Conservation (phyloP, 73 alveolate genomes). For the Paramecium biaurelia region DNA sequence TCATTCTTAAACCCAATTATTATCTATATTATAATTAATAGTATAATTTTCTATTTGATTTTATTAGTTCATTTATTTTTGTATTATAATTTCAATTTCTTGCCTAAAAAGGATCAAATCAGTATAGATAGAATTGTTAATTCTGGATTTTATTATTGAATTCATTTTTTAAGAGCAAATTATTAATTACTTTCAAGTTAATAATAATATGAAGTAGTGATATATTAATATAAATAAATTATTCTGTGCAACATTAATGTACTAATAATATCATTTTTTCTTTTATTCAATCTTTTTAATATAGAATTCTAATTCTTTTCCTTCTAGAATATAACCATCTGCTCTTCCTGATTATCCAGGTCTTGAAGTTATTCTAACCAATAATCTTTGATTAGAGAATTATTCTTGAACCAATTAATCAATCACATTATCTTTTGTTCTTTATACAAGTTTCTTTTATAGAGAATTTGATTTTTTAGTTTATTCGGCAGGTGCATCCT, state of each 20-base stretch:
- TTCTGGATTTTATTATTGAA: no score
- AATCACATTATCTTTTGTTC: constrained; percentile 70
- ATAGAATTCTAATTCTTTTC: constrained; percentile 95
- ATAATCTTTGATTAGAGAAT: constrained; percentile 85
- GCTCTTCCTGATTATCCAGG: constrained; percentile 99
- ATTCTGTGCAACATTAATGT: background rate
- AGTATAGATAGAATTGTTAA: no score
- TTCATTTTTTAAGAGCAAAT: background rate
- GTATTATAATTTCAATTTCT: no score
- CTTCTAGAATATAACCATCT: constrained; percentile 98
- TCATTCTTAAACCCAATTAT: no score
- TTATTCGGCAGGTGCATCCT: constrained; percentile 35
- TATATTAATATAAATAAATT: background rate
- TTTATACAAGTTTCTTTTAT: constrained; percentile 68
- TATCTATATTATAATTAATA: no score
- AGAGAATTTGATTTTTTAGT: constrained; percentile 76
- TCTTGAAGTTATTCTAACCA: constrained; percentile 96
- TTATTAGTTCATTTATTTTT: no score
- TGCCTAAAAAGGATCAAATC: no score
- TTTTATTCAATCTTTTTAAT: constrained; percentile 80
- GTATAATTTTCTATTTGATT: no score
- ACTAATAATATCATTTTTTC: constrained; percentile 42
- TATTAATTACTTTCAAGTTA: background rate
- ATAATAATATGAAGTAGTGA: background rate
- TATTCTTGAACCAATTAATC: constrained; percentile 78